These are phyloP conservation scores for Penicilliopsis zonata DNA, from an alignment of 495 filamentous ascomycete species.

Conservation along the genomic window DNA sequence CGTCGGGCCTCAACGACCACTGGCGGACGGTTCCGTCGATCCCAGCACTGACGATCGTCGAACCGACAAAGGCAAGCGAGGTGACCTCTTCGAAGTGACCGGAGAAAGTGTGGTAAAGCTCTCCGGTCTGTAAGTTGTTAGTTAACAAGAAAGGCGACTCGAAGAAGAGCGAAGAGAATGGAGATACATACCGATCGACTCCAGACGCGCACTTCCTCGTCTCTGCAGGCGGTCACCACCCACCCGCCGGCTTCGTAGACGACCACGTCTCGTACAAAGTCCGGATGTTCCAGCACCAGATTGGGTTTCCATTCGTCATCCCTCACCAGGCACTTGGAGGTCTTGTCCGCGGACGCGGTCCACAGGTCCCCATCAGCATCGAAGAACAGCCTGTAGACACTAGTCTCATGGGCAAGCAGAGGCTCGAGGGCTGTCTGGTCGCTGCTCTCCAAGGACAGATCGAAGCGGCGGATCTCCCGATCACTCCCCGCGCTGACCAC, in stretches of 20 bases:
- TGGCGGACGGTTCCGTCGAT: conserved; percentile 81
- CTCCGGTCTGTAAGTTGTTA: conserved; percentile 41
- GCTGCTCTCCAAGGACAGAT: conserved; percentile 31
- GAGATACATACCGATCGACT: conserved; percentile 42
- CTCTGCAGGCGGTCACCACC: conserved; percentile 81
- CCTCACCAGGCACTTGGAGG: conserved; percentile 60
- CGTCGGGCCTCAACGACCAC: conserved; percentile 59
- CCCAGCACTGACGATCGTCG: conserved; percentile 59
- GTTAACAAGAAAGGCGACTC: background rate
- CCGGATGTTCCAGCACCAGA: conserved; percentile 64
- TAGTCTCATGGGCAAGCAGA: conserved; percentile 78
- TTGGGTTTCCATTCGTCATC: conserved; percentile 54
- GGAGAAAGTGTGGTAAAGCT: conserved; percentile 61
- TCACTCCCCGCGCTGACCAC: conserved; percentile 76
- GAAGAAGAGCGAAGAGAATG: background rate
- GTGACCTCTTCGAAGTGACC: conserved; percentile 94
- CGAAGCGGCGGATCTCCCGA: conserved; percentile 62
- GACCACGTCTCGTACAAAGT: conserved; percentile 77
- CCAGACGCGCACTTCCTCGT: conserved; percentile 90
- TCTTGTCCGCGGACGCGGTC: conserved; percentile 84
- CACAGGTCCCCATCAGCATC: conserved; percentile 67
- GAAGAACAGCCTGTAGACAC: conserved; percentile 71
- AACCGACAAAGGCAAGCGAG: conserved; percentile 52
- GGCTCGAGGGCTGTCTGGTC: conserved; percentile 35
- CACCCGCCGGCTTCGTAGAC: conserved; percentile 59